phyloP scores from a whole-genome alignment of 345 rosid genomes.

The Laguncularia racemosa region DNA sequence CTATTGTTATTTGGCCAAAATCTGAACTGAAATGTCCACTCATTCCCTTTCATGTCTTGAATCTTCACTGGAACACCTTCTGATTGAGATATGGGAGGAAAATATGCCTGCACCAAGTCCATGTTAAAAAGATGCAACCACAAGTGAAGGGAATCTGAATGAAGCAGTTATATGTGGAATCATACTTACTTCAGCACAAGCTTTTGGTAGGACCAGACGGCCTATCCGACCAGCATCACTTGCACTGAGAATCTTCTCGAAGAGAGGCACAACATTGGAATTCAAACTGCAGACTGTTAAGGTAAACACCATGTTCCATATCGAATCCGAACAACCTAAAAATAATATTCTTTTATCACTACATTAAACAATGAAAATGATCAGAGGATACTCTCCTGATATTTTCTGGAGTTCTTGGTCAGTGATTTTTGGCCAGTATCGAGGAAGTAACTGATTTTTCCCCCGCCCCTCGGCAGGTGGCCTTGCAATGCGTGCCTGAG shows the following conservation, averaged over 20 bases:
- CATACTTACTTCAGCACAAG: constrained; percentile 85
- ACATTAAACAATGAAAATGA: constrained; percentile 5
- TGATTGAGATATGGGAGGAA: constrained; percentile 85
- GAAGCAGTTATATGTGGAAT: constrained; percentile 4
- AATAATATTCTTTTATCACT: too few species aligned
- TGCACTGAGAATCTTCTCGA: constrained; percentile 93
- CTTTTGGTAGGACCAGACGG: constrained; percentile 92
- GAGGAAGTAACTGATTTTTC: constrained; percentile 79
- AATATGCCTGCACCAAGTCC: constrained; percentile 62
- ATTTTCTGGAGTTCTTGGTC: constrained; percentile 87
- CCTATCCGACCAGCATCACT: constrained; percentile 99
- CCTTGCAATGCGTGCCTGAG: constrained; percentile 58
- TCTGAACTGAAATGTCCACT: constrained; percentile 96
- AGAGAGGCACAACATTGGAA: constrained; percentile 71
- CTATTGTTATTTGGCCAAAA: constrained; percentile 99
- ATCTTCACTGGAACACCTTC: constrained; percentile 85
- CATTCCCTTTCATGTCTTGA: constrained; percentile 82
- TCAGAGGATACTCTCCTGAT: constrained; percentile 84
- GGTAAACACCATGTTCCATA: constrained; percentile 15
- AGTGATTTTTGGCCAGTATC: constrained; percentile 92
- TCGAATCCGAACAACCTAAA: background rate
- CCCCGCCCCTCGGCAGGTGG: constrained; percentile 87
- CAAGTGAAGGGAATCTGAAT: constrained; percentile 1
- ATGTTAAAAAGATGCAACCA: background rate
- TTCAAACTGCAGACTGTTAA: constrained; percentile 60